phyloP scores from a whole-genome alignment of 139 green algal species.

The Coelastrella sp. region DNA sequence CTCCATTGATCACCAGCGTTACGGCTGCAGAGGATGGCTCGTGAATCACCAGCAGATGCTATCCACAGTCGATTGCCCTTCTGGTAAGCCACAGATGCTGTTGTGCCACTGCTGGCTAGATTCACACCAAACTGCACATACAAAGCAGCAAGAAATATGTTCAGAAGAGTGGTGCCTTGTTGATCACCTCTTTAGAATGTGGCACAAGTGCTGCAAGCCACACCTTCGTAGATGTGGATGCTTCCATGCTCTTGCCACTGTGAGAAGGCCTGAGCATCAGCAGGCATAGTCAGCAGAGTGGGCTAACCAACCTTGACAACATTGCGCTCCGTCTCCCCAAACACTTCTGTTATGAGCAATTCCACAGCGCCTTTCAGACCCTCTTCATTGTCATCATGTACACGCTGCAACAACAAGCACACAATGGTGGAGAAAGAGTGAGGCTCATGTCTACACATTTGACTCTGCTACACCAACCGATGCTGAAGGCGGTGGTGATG shows the following conservation, averaged over 20 bases:
- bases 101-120: constrained; percentile 64
- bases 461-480: no score
- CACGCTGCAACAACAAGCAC: constrained; percentile 13
- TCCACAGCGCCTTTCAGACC: constrained; percentile 46
- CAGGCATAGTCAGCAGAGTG: no score
- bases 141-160: neutral
- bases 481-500: no score
- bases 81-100: constrained; percentile 58
- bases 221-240: no score
- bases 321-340: constrained; percentile 45
- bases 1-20: constrained; percentile 39
- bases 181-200: no score
- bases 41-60: constrained; percentile 58
- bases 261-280: no score
- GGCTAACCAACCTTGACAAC: constrained; percentile 19
- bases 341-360: constrained; percentile 45
- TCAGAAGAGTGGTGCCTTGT: no score
- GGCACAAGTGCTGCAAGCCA: no score
- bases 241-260: neutral
- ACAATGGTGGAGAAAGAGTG: neutral
- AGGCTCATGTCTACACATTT: no score
- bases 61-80: constrained; percentile 53
- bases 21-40: constrained; percentile 51
- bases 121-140: constrained; percentile 57
- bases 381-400: neutral